Evolutionary conservation across 495 filamentous ascomycete species (phyloP).

Genomic region (Penicillium coffeae): DNA sequence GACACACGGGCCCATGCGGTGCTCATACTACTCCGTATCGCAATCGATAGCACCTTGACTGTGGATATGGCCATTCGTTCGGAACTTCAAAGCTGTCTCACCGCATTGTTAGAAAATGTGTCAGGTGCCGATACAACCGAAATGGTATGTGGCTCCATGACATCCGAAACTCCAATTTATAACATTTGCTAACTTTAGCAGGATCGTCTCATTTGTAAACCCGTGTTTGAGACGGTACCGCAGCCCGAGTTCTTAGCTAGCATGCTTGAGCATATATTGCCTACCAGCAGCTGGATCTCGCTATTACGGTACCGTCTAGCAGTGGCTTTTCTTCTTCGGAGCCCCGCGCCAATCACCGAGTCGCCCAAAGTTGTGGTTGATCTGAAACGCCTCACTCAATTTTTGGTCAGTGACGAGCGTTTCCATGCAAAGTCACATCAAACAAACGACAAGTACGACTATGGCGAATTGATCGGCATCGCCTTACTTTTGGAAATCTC

Average conservation of each 20-base stretch:
- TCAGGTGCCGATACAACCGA: conserved; percentile 26
- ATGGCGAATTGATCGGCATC: conserved; percentile 58
- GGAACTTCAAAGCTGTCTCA: conserved; percentile 45
- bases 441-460: conserved; percentile 55
- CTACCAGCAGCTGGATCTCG: conserved; percentile 49
- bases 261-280: conserved; percentile 57
- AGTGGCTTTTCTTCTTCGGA: conserved; percentile 61
- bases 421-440: conserved; percentile 44
- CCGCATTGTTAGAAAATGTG: conserved; percentile 34
- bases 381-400: conserved; percentile 46
- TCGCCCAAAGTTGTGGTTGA: conserved; percentile 43
- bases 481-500: conserved; percentile 67
- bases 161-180: background rate
- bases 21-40: conserved; percentile 54
- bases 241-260: conserved; percentile 53
- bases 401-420: conserved; percentile 44
- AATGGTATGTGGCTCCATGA: conserved; percentile 26
- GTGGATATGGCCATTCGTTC: conserved; percentile 34
- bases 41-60: conserved; percentile 52
- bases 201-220: conserved; percentile 52
- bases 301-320: conserved; percentile 70
- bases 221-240: conserved; percentile 46
- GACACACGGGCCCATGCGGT: conserved; percentile 32
- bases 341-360: conserved; percentile 42
- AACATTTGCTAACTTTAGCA: conserved; percentile 15